Conservation (phyloP, 1,284 basidiomycete genomes). For the Trichosporon inkin region DNA sequence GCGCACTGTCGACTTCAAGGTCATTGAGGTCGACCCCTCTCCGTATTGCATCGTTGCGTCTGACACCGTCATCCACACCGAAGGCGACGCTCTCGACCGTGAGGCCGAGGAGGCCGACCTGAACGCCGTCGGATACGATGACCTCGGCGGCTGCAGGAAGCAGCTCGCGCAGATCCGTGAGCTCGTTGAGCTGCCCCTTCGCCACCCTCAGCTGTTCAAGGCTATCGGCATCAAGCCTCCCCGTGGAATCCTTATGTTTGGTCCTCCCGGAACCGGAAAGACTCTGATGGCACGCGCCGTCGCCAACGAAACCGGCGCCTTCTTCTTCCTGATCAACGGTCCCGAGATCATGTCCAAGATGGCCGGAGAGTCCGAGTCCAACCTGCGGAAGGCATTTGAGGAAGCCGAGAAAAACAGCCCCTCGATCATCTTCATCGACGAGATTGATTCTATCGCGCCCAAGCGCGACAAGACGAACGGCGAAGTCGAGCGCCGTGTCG, state of each 20-base stretch:
- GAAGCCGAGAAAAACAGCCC: constrained; percentile 99
- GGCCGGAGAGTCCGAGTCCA: constrained; percentile 97
- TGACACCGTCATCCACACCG: constrained; percentile 53
- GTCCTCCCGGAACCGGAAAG: constrained; percentile 95
- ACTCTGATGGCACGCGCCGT: constrained; percentile 98
- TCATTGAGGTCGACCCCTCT: constrained; percentile 41
- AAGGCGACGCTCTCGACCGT: constrained; percentile 97
- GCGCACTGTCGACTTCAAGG: constrained; percentile 98
- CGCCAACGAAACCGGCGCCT: constrained; percentile 98
- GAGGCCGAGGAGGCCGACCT: constrained; percentile 98
- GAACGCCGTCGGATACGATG: constrained; percentile 96
- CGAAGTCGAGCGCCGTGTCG: constrained; percentile 98
- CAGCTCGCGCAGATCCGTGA: constrained; percentile 97
- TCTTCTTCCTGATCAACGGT: constrained; percentile 99
- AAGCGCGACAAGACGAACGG: constrained; percentile 99
- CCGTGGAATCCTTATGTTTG: constrained; percentile 93
- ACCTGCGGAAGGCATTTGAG: constrained; percentile 95
- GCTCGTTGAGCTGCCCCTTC: constrained; percentile 93
- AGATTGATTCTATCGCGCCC: constrained; percentile 97
- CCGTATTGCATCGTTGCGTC: constrained; percentile 47
- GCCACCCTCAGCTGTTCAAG: constrained; percentile 99
- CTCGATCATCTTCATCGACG: constrained; percentile 95
- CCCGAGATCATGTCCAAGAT: constrained; percentile 99
- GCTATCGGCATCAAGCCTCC: constrained; percentile 99
- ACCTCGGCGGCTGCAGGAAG: constrained; percentile 97